These are phyloP conservation scores for thale cress (Arabidopsis thaliana) DNA, from an alignment of 345 rosid species.

Conservation along the genomic window DNA sequence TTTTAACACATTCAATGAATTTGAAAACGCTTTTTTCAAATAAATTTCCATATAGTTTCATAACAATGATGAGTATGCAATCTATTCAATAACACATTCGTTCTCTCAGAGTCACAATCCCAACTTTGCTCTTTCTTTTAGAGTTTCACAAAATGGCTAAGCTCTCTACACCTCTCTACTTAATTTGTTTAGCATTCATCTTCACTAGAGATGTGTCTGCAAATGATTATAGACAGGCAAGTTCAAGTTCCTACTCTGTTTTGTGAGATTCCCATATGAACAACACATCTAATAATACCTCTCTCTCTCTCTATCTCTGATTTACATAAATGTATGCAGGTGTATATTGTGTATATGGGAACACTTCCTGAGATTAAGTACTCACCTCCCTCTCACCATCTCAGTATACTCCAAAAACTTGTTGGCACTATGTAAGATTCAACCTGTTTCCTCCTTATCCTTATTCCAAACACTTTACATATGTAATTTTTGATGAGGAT, in stretches of 20 bases:
- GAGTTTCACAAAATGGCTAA: constrained; percentile 28
- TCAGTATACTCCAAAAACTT: constrained; percentile 25
- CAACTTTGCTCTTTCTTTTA: constrained; percentile 11
- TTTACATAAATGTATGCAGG: constrained; percentile 9
- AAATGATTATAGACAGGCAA: constrained; percentile 32
- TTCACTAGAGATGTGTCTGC: constrained; percentile 24
- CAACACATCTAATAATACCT: neutral
- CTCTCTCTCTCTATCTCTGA: neutral
- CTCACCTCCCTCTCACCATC: constrained; percentile 33
- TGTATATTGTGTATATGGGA: constrained; percentile 38
- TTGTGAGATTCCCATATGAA: neutral
- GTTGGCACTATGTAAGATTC: constrained; percentile 10
- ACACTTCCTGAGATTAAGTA: constrained; percentile 25
- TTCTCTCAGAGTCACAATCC: constrained; percentile 12
- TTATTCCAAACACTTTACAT: neutral
- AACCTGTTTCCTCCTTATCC: neutral
- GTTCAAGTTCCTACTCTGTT: constrained; percentile 16
- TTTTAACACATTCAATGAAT: neutral
- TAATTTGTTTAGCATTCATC: constrained; percentile 13
- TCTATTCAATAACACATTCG: neutral
- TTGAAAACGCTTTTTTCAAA: neutral
- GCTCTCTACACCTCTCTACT: neutral
- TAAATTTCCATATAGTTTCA: neutral
- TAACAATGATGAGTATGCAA: neutral
- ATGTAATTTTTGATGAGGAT: neutral